Percentiles rank a stretch among this genome's conserved stretches.
Evolutionary conservation across 495 filamentous ascomycete species (phyloP).

Genomic region (Aspergillus coremiiformis): DNA sequence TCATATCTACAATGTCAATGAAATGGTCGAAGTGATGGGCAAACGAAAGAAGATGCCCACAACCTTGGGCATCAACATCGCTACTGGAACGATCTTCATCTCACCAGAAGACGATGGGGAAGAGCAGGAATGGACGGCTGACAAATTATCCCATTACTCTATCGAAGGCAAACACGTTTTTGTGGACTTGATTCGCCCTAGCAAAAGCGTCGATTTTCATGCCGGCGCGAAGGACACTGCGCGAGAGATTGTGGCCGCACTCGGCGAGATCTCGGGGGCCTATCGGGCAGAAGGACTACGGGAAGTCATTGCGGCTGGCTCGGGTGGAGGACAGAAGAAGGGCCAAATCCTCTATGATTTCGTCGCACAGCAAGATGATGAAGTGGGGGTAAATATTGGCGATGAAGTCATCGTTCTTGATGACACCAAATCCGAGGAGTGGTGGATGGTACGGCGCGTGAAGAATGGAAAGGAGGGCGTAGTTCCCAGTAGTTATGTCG

Average conservation of each 20-base stretch:
- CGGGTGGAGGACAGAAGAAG: slow-evolving; percentile 63
- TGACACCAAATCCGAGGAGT: slow-evolving; percentile 87
- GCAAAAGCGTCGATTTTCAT: slow-evolving; percentile 92
- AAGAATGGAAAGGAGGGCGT: slow-evolving; percentile 95
- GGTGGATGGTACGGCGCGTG: slow-evolving; percentile 90
- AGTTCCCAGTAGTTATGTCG: slow-evolving; percentile 94
- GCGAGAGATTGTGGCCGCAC: slow-evolving; percentile 77
- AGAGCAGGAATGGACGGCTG: slow-evolving; percentile 86
- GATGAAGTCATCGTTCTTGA: slow-evolving; percentile 91
- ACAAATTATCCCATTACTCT: slow-evolving; percentile 89
- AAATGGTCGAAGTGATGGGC: slow-evolving; percentile 89
- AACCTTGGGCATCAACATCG: slow-evolving; percentile 80
- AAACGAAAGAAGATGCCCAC: slow-evolving; percentile 98
- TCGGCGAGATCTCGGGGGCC: slow-evolving; percentile 85
- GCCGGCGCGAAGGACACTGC: slow-evolving; percentile 96
- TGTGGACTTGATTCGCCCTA: slow-evolving; percentile 81
- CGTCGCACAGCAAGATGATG: slow-evolving; percentile 90
- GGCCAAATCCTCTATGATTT: slow-evolving; percentile 92
- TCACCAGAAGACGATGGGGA: slow-evolving; percentile 84
- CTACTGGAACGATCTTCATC: slow-evolving; percentile 82
- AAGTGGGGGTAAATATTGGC: slow-evolving; percentile 82
- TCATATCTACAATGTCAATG: slow-evolving; percentile 91
- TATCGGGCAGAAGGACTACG: slow-evolving; percentile 74
- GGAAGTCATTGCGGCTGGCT: slow-evolving; percentile 76
- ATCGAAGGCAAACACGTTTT: slow-evolving; percentile 98